Evolutionary conservation across 148 eudicot species (phyloP), one percentile per base, ranked within the genome.

Genomic region (Vaccinium myrtillus): DNA sequence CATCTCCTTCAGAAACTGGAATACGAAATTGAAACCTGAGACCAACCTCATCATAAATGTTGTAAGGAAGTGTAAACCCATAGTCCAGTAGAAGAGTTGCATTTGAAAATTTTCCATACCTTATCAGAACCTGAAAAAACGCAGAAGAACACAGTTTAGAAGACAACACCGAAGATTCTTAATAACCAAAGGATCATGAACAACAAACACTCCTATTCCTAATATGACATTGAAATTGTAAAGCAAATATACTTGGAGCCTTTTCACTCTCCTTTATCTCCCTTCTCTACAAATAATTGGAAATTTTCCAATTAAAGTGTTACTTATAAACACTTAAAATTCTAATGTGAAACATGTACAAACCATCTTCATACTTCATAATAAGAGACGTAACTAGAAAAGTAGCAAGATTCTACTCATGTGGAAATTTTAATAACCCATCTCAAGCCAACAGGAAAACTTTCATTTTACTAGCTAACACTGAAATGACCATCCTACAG

Each of bases 31-130:
- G 15, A 85, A 73, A 78, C 73, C 56, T 5, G 81, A 85, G 58
- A 81, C 95, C 90, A 76, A 93, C 98, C 98, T 96, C 94, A 82
- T 96, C 98, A 87, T 92, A 89, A 39, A 82, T 84, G 92, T 96
- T 94, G 85, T 21, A 67, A 77, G 93, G 89, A 77, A 87, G 88
- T 76, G 98, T 91, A 85, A 94, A 94, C 32, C 99, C 98, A 86
- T 92, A 96, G 88, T 94, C 95, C 86, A 93, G 82, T 70, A 93
- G 83, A 81, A 96, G 91, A 15, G 88, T 87, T 25, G 93, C 92
- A 88, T 96, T 96, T 2, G 98, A 89, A 84, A 92, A 93, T 82
- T 88, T 94, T 74, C 97, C 98, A 83, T 96, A 96, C 63, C 94
- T 91, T 87, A 96, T 94, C 32, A 92, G 82, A 87, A 94, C 92